Conservation (phyloP, 306 rosid species). For the Glycine latifolia region DNA sequence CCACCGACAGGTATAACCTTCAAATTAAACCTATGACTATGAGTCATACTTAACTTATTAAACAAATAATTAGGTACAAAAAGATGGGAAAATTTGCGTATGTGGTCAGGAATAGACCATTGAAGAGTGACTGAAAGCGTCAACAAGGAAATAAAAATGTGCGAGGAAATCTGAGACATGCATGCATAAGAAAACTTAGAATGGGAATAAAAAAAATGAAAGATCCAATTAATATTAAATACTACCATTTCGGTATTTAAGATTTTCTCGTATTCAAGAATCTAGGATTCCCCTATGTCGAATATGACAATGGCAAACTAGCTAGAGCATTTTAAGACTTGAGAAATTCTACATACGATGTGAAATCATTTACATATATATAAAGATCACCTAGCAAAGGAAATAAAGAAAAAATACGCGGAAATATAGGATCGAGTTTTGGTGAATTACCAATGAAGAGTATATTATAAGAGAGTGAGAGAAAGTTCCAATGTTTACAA, state of each 20-base stretch:
- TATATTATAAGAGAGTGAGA: too few relatives aligned
- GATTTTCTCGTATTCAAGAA: background rate
- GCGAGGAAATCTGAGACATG: background rate
- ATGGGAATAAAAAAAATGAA: background rate
- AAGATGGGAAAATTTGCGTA: background rate
- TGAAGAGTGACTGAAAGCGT: background rate
- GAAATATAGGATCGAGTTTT: background rate
- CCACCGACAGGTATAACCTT: background rate
- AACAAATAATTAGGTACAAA: background rate
- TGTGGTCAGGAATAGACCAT: constrained; percentile 1
- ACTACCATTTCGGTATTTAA: background rate
- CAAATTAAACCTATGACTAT: too few relatives aligned
- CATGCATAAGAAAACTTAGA: constrained; percentile 1
- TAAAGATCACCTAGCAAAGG: background rate
- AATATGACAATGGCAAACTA: background rate
- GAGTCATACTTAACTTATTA: background rate
- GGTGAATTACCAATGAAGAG: too few relatives aligned
- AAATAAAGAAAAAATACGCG: background rate
- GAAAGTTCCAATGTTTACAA: too few relatives aligned
- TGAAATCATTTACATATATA: background rate
- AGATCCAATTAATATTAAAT: background rate
- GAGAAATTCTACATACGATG: background rate
- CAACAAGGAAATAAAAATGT: constrained; percentile 9
- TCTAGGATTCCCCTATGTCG: background rate
- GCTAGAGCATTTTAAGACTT: background rate